phyloP scores from a whole-genome alignment of 768 basidiomycete genomes.

The Collybia mongolica region DNA sequence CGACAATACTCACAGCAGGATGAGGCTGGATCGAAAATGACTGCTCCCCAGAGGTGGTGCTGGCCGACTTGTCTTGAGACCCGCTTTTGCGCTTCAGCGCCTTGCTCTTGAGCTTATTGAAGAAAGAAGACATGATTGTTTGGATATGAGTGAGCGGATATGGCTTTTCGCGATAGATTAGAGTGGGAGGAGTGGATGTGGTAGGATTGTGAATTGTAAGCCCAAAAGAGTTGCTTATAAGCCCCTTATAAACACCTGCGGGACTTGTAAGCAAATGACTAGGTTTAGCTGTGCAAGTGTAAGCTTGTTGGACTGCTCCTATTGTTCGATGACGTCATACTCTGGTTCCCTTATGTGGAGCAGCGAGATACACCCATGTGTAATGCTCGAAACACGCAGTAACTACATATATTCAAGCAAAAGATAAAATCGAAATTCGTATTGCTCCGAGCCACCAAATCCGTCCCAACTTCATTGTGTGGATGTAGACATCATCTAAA shows the following conservation, averaged over 20 bases:
- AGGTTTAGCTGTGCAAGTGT: too few relatives aligned
- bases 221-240: too few relatives aligned
- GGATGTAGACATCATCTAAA: not conserved
- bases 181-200: not conserved
- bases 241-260: too few relatives aligned
- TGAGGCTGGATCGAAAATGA: slow-evolving; percentile 56
- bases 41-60: slow-evolving; percentile 28
- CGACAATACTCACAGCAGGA: slow-evolving; percentile 46
- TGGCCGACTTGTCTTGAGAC: slow-evolving; percentile 7
- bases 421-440: too few relatives aligned
- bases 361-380: too few relatives aligned
- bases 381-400: too few relatives aligned
- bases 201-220: too few relatives aligned
- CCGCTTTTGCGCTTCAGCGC: slow-evolving; percentile 4
- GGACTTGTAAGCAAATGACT: too few relatives aligned
- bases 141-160: slow-evolving; percentile 7
- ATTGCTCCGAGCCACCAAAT: not conserved
- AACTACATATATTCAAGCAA: too few relatives aligned
- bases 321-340: too few relatives aligned
- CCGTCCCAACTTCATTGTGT: not conserved
- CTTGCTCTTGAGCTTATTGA: slow-evolving; percentile 21
- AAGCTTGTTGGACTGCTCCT: too few relatives aligned
- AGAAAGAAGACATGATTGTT: slow-evolving; percentile 20
- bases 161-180: not conserved
- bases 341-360: too few relatives aligned